Evolutionary conservation across 108 stramenopile species (phyloP).

Genomic region (Cylindrotheca fusiformis): DNA sequence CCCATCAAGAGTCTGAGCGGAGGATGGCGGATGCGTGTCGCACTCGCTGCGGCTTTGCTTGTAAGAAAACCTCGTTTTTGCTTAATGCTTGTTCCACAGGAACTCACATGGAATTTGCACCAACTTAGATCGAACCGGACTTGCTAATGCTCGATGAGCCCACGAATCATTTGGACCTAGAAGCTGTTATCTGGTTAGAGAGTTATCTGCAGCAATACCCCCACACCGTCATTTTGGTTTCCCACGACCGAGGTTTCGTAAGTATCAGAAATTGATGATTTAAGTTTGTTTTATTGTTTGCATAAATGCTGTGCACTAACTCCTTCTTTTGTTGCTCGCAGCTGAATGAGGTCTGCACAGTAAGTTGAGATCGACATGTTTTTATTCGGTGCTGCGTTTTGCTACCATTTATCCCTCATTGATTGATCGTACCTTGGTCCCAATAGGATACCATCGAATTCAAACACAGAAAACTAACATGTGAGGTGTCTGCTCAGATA

Average conservation of each 20-base stretch:
- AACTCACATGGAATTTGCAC: no score
- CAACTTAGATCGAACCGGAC: conserved; percentile 30
- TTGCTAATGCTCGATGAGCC: conserved; percentile 41
- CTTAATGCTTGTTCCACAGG: no score
- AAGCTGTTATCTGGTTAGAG: conserved; percentile 96
- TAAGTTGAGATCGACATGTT: neutral
- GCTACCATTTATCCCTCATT: no score
- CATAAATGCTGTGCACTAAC: no score
- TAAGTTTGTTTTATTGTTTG: no score
- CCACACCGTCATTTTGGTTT: conserved; percentile 93
- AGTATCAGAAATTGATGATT: no score
- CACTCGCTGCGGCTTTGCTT: conserved; percentile 94
- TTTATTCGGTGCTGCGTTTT: no score
- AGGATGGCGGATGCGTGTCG: conserved; percentile 99
- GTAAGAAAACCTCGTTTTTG: conserved; percentile 22
- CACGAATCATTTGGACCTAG: conserved; percentile 85
- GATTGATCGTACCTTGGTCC: neutral
- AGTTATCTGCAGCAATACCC: conserved; percentile 73
- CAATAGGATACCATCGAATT: conserved; percentile 84
- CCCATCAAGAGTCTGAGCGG: conserved; percentile 87
- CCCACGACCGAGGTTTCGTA: conserved; percentile 96
- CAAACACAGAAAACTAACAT: conserved; percentile 69
- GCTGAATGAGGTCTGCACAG: conserved; percentile 90
- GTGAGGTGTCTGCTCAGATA: neutral
- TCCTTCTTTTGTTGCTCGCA: no score